Conservation (phyloP, 176 grass and related monocot genomes). For the Oryza officinalis region DNA sequence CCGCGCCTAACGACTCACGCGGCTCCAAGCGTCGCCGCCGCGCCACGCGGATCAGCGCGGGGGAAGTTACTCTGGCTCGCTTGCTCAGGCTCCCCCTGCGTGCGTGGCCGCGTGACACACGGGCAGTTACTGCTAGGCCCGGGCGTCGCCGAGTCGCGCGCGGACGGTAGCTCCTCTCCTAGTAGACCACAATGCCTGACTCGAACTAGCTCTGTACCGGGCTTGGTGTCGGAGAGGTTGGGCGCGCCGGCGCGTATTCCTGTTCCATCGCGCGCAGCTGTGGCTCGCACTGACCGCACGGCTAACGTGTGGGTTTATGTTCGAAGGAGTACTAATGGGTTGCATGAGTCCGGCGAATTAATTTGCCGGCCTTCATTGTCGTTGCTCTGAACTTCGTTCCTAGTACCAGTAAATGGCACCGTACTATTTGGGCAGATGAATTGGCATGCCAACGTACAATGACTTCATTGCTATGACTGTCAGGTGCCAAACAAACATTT, state of each 20-base stretch:
- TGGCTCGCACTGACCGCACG: background rate
- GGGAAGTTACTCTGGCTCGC: background rate
- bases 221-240: no score
- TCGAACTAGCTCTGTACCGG: no score
- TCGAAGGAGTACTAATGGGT: background rate
- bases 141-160: background rate
- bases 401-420: background rate
- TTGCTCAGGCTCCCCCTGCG: background rate
- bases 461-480: background rate
- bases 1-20: constrained; percentile 15
- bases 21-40: background rate
- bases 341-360: background rate
- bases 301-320: background rate
- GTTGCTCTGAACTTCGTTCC: background rate
- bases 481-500: background rate
- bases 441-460: no score
- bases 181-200: no score
- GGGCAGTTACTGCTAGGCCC: background rate
- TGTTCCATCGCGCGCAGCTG: background rate
- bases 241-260: no score
- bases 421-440: background rate
- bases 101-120: constrained; percentile 9
- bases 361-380: background rate
- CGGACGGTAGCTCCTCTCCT: background rate
- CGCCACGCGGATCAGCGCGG: constrained; percentile 15